Conservation (phyloP, 208 protist species). For the Wallacemonas sp. region DNA sequence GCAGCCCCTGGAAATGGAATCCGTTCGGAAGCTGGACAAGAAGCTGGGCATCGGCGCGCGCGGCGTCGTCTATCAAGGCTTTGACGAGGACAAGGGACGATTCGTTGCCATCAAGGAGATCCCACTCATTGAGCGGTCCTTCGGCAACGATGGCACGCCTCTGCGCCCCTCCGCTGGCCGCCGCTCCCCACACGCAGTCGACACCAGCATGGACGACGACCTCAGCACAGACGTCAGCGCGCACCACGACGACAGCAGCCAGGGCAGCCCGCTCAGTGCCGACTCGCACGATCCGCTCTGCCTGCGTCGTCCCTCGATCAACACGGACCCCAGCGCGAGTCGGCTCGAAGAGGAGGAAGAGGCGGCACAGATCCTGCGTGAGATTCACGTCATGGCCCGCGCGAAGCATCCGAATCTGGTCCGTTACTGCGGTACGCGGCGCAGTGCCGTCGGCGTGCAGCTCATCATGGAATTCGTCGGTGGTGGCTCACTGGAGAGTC, state of each 20-base stretch:
- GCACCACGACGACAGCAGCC: not conserved
- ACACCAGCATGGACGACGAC: not conserved
- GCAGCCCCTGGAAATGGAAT: slow-evolving; percentile 30
- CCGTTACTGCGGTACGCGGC: slow-evolving; percentile 76
- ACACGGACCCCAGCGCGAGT: not conserved
- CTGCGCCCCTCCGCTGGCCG: not conserved
- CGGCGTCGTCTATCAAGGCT: slow-evolving; percentile 84
- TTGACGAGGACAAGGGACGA: slow-evolving; percentile 72
- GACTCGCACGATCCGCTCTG: not conserved
- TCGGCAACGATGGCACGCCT: slow-evolving; percentile 26
- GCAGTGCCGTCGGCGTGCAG: slow-evolving; percentile 65
- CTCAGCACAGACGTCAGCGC: not conserved
- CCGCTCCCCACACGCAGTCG: not conserved
- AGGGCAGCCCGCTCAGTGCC: not conserved
- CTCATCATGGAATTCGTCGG: slow-evolving; percentile 91
- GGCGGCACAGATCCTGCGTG: slow-evolving; percentile 57
- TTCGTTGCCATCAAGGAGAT: slow-evolving; percentile 92
- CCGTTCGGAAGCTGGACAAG: slow-evolving; percentile 63
- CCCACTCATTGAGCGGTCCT: slow-evolving; percentile 43
- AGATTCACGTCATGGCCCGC: slow-evolving; percentile 80
- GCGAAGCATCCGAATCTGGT: slow-evolving; percentile 76
- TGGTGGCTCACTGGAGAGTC: slow-evolving; percentile 77
- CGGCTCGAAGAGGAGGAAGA: slow-evolving; percentile 20
- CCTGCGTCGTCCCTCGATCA: not conserved
- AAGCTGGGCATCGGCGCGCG: slow-evolving; percentile 76